These are phyloP conservation scores for Geoglossum glabrum DNA, from an alignment of 495 filamentous ascomycete genomes.

Conservation along the genomic window DNA sequence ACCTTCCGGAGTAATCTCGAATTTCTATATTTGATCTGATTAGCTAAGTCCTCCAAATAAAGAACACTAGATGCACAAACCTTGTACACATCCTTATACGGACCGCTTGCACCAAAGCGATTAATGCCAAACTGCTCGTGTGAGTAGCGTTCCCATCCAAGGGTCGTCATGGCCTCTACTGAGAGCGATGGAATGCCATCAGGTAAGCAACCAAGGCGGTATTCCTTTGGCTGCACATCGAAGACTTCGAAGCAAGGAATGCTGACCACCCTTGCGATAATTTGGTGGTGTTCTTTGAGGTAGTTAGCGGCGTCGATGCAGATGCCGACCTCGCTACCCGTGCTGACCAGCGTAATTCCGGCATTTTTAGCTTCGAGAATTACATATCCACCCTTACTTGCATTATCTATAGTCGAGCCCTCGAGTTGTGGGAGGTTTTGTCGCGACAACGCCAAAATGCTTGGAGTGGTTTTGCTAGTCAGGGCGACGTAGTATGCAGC, in stretches of 20 bases:
- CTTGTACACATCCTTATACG: conserved; percentile 96
- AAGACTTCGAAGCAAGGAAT: conserved; percentile 97
- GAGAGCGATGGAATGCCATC: conserved; percentile 87
- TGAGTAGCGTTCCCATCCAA: conserved; percentile 94
- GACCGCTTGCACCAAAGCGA: conserved; percentile 88
- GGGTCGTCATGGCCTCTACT: conserved; percentile 82
- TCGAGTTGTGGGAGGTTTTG: conserved; percentile 98
- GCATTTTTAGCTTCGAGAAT: conserved; percentile 67
- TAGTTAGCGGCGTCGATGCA: conserved; percentile 78
- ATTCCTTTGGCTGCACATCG: conserved; percentile 81
- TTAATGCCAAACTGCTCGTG: conserved; percentile 99
- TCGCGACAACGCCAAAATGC: conserved; percentile 82
- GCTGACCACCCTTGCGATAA: conserved; percentile 84
- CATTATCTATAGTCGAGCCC: conserved; percentile 68
- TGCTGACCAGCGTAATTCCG: conserved; percentile 76
- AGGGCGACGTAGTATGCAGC: conserved; percentile 94
- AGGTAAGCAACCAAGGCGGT: conserved; percentile 75
- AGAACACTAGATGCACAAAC: conserved; percentile 20
- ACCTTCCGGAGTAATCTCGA: conserved; percentile 95
- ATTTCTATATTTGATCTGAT: conserved; percentile 42
- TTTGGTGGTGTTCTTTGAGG: conserved; percentile 72
- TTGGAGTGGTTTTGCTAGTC: conserved; percentile 76
- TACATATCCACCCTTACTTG: conserved; percentile 87
- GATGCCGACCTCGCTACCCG: conserved; percentile 89
- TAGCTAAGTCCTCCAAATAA: not conserved